Conservation (phyloP, 495 filamentous ascomycete genomes). For the Rhypophila decipiens region DNA sequence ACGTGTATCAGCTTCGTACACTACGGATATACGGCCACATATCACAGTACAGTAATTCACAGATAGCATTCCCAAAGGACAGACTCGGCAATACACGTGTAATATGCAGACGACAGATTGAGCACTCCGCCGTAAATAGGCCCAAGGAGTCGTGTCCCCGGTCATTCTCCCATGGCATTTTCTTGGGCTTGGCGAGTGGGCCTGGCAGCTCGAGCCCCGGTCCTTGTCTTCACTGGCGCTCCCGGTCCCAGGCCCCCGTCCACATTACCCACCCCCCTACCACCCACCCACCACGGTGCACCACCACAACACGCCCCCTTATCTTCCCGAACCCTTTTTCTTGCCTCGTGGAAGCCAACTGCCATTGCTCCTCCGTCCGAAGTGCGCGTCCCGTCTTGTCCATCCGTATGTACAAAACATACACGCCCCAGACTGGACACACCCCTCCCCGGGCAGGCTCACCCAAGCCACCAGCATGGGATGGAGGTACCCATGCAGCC, state of each 20-base stretch:
- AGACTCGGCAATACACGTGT: too few relatives aligned
- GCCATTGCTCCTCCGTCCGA: slow-evolving; percentile 13
- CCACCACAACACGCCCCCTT: slow-evolving; percentile 19
- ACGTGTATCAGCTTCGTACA: too few relatives aligned
- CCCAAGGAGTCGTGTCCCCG: slow-evolving; percentile 16
- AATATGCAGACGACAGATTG: not conserved
- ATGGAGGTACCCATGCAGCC: slow-evolving; percentile 12
- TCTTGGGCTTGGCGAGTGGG: slow-evolving; percentile 16
- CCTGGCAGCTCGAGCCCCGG: slow-evolving; percentile 12
- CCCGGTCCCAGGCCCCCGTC: slow-evolving; percentile 22
- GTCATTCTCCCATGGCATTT: slow-evolving; percentile 18
- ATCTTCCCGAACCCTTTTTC: slow-evolving; percentile 35
- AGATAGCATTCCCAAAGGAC: too few relatives aligned
- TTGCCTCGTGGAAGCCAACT: slow-evolving; percentile 28
- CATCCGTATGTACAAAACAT: not conserved
- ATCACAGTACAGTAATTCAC: too few relatives aligned
- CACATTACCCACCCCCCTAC: slow-evolving; percentile 1
- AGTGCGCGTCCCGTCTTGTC: slow-evolving; percentile 2
- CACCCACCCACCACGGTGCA: slow-evolving; percentile 5
- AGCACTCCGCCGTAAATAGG: slow-evolving; percentile 5
- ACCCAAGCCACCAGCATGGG: slow-evolving; percentile 17
- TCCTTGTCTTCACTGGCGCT: slow-evolving; percentile 23
- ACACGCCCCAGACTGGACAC: slow-evolving; percentile 1
- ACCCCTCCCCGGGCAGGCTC: slow-evolving; percentile 8
- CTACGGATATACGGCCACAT: too few relatives aligned